Conservation (phyloP, 2,329 filamentous ascomycete species). For the Coniochaeta prunicola region DNA sequence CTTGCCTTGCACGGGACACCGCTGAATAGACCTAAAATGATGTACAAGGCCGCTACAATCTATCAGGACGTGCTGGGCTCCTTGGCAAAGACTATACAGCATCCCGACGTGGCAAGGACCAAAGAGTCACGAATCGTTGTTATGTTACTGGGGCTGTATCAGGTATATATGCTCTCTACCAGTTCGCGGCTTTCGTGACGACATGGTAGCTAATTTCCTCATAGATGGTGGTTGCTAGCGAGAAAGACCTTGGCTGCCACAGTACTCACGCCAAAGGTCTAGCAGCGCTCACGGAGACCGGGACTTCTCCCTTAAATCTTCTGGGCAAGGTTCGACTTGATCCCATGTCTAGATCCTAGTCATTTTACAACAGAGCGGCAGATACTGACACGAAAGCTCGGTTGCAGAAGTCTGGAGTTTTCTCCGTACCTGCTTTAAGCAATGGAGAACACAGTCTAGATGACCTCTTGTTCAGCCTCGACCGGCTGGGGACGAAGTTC, state of each 20-base stretch:
- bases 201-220: neutral
- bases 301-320: neutral
- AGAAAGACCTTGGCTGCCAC: slow-evolving; percentile 6
- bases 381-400: neutral
- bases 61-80: neutral
- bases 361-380: neutral
- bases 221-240: neutral
- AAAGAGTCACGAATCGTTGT: neutral
- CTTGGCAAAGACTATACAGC: neutral
- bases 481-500: slow-evolving; percentile 9
- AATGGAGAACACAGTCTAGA: slow-evolving; percentile 8
- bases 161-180: neutral
- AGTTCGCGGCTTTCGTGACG: neutral
- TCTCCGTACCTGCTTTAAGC: slow-evolving; percentile 4
- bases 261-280: neutral
- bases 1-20: slow-evolving; percentile 12
- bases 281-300: neutral
- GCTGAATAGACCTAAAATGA: slow-evolving; percentile 8
- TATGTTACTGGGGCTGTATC: neutral
- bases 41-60: neutral
- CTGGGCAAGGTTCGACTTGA: neutral
- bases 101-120: neutral
- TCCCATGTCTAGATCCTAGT: neutral
- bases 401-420: slow-evolving; percentile 8
- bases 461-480: slow-evolving; percentile 14